Percentiles rank a stretch among this genome's conserved stretches.
These are phyloP conservation scores for Venturia asperata DNA, from an alignment of 2,329 filamentous ascomycete species.

Conservation along the genomic window DNA sequence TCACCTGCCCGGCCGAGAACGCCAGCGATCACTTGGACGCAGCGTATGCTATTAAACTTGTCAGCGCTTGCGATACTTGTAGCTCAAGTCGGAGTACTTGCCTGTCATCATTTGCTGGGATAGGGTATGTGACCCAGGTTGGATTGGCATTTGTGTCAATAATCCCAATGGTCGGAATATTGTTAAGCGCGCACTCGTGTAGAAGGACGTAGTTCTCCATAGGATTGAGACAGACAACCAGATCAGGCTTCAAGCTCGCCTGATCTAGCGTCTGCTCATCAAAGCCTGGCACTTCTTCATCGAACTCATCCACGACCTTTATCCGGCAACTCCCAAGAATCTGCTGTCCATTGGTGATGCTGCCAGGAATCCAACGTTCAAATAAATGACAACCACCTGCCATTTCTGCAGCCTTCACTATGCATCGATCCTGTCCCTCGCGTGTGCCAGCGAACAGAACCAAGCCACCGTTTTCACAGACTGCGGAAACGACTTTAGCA, in stretches of 20 bases:
- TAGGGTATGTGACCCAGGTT: constrained; percentile 90
- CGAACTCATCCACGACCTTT: constrained; percentile 70
- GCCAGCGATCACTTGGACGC: constrained; percentile 72
- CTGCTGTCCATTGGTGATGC: constrained; percentile 86
- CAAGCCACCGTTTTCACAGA: constrained; percentile 72
- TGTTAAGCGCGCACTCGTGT: constrained; percentile 82
- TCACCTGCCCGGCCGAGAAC: constrained; percentile 80
- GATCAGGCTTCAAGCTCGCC: constrained; percentile 69
- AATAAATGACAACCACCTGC: constrained; percentile 81
- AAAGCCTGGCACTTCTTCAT: constrained; percentile 58
- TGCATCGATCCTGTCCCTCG: constrained; percentile 69
- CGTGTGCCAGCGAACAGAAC: constrained; percentile 89
- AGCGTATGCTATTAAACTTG: constrained; percentile 57
- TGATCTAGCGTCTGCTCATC: constrained; percentile 56
- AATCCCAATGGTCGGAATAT: constrained; percentile 88
- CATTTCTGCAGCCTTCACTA: constrained; percentile 73
- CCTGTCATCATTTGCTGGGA: constrained; percentile 95
- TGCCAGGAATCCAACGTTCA: constrained; percentile 84
- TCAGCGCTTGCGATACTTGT: constrained; percentile 25
- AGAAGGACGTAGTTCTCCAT: constrained; percentile 84
- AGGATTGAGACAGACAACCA: constrained; percentile 89
- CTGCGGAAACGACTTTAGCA: constrained; percentile 83
- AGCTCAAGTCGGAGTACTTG: constrained; percentile 34
- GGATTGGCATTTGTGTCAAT: constrained; percentile 92
- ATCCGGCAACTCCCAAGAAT: constrained; percentile 65